Percentiles rank a stretch among this genome's conserved stretches.
Conservation (phyloP, 257 asterid species). For the Lycium ferocissimum region DNA sequence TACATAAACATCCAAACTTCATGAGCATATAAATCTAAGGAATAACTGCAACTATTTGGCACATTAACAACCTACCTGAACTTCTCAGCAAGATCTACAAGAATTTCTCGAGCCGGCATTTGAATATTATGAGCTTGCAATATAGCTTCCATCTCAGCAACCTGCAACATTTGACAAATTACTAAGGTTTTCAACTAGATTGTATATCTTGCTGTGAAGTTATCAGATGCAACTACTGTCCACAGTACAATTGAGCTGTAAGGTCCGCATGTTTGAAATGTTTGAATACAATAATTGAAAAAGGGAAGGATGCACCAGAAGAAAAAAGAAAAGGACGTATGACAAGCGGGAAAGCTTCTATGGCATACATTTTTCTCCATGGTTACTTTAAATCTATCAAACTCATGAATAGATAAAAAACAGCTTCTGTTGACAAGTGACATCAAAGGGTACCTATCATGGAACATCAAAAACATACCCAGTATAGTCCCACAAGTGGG, state of each 20-base stretch:
- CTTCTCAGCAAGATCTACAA: conserved; percentile 82
- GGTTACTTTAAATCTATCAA: conserved; percentile 1
- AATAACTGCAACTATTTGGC: background rate
- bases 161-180: conserved; percentile 48
- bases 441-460: background rate
- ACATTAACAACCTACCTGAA: conserved; percentile 61
- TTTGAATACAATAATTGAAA: background rate
- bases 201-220: background rate
- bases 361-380: background rate
- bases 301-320: conserved; percentile 9
- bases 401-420: conserved; percentile 5
- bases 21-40: conserved; percentile 1
- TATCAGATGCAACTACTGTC: conserved; percentile 12
- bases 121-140: conserved; percentile 73
- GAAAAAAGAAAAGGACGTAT: background rate
- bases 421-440: background rate
- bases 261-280: background rate
- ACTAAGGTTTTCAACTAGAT: background rate
- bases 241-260: background rate
- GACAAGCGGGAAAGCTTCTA: conserved; percentile 21
- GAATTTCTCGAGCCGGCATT: conserved; percentile 81
- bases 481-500: too few species aligned
- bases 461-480: too few species aligned
- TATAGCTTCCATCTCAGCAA: conserved; percentile 87
- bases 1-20: conserved; percentile 29